phyloP scores from a whole-genome alignment of 352 stramenopile genomes.

The Phytophthora sansomeana region DNA sequence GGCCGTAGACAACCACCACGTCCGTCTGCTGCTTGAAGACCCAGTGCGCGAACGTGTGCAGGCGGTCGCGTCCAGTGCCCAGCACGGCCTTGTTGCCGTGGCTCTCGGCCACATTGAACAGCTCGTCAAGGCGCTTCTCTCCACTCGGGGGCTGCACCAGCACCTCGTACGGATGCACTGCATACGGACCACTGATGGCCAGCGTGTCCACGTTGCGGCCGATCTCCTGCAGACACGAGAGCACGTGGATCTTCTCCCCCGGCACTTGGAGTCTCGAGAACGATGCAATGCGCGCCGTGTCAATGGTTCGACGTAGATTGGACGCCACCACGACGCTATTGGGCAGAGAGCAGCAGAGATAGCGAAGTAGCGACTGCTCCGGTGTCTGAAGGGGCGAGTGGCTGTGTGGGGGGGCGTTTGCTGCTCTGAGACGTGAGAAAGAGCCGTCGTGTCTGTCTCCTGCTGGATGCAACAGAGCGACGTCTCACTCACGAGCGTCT shows the following conservation, averaged over 20 bases:
- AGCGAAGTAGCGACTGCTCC: constrained; percentile 48
- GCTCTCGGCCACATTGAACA: constrained; percentile 82
- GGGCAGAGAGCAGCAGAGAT: constrained; percentile 55
- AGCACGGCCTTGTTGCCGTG: constrained; percentile 84
- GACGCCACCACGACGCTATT: constrained; percentile 74
- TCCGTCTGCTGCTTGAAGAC: constrained; percentile 32
- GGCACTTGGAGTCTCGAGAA: constrained; percentile 58
- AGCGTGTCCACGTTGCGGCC: constrained; percentile 88
- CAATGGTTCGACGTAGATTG: constrained; percentile 80
- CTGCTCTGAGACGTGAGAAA: too few species aligned
- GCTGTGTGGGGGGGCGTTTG: too few species aligned
- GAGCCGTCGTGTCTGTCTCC: too few species aligned
- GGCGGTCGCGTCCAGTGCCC: constrained; percentile 60
- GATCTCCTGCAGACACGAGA: constrained; percentile 88
- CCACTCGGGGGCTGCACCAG: constrained; percentile 35
- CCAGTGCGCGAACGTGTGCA: constrained; percentile 78
- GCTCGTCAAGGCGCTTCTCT: constrained; percentile 63
- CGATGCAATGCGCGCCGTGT: constrained; percentile 82
- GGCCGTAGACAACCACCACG: constrained; percentile 69
- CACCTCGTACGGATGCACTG: constrained; percentile 38
- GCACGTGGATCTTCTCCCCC: constrained; percentile 78
- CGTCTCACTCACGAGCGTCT: constrained; percentile 48
- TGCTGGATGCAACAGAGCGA: constrained; percentile 18
- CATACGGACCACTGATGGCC: constrained; percentile 67
- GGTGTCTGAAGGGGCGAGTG: constrained; percentile 26